These are phyloP conservation scores for Avena eriantha DNA, from an alignment of 176 grass and related monocot species.

Conservation along the genomic window DNA sequence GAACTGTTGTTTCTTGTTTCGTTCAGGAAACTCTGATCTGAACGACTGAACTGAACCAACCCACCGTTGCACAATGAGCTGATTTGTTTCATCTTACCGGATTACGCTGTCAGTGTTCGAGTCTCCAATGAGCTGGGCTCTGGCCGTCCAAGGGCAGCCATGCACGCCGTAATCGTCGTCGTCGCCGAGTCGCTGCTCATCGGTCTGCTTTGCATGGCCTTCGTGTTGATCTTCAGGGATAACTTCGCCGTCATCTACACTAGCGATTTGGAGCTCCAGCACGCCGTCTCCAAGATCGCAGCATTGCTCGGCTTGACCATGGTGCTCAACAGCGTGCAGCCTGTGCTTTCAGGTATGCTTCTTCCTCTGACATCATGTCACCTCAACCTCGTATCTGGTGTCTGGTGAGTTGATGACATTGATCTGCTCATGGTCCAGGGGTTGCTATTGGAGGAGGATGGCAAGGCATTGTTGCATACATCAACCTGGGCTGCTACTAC, in stretches of 20 bases:
- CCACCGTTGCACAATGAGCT: neutral
- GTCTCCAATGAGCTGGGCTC: constrained; percentile 69
- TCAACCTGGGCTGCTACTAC: constrained; percentile 72
- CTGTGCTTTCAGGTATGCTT: constrained; percentile 53
- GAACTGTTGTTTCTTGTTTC: neutral
- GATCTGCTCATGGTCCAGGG: constrained; percentile 23
- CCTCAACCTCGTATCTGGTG: neutral
- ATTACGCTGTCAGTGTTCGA: constrained; percentile 37
- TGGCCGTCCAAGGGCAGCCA: constrained; percentile 44
- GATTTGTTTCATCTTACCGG: neutral
- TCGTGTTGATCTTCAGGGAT: constrained; percentile 39
- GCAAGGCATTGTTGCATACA: constrained; percentile 71
- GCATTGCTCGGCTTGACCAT: constrained; percentile 58
- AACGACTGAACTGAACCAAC: neutral
- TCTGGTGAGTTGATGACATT: neutral
- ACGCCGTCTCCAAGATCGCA: constrained; percentile 51
- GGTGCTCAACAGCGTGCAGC: constrained; percentile 77
- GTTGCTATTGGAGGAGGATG: constrained; percentile 70
- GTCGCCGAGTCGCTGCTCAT: constrained; percentile 49
- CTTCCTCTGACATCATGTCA: neutral
- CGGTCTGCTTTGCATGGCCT: constrained; percentile 50
- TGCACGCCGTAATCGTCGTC: constrained; percentile 52
- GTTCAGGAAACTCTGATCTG: neutral
- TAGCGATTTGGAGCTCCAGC: constrained; percentile 12
- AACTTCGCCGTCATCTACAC: constrained; percentile 54